Base-by-base conservation (phyloP, 2,329 filamentous ascomycete species). In the Aspergillus quadrilineatus region DNA sequence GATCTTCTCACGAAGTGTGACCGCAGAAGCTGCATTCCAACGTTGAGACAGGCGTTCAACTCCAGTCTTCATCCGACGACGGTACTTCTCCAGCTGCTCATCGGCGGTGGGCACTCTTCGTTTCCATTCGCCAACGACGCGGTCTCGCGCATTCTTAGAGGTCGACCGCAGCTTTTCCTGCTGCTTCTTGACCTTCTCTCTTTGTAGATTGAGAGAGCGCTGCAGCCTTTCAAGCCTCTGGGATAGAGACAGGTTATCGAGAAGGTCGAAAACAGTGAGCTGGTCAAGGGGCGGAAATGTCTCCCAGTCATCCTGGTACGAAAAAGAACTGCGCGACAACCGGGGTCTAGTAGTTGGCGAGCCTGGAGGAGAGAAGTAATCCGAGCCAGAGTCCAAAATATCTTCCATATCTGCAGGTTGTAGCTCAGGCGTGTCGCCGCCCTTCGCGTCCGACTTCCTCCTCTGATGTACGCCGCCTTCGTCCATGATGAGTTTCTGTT, bases 221-320 rank as follows among this genome's bases (percentile, higher is more conserved):
- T 97, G 92, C 62, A 97, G 82, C 77, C 89, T 94, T 75, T 97
- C 94, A 17, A 99, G 82, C 65, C 93, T 89, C 68, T 96, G 89
- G 1, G 92, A 89, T 32, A 99, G 80, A 5, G 92, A 90, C 61
- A 99, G 76, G 71, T 97, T 97, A 75, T 97, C 93, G 63, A 99
- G 84, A 48, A 99, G 82, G 70, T 99, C 94, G 67, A 99, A 91
- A 56, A 97, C 85, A 39, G 89, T 92, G 53, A 99, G 80, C 50
- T 91, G 89, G 72, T 99, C 94, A 26, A 97, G 80, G 0, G 93
- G 92, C 8, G 92, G 90, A 60, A 95, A 89, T 22, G 85, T 81
- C 60, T 96, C 91, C 84, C 90, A 94, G 70, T 93, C 91, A 65
- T 94, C 90, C 56, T 94, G 89, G 67, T 91, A 91, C n/a, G 86